These are phyloP conservation scores for Coniferiporia sulphurascens DNA, from an alignment of 1,284 basidiomycete genomes.

Conservation along the genomic window DNA sequence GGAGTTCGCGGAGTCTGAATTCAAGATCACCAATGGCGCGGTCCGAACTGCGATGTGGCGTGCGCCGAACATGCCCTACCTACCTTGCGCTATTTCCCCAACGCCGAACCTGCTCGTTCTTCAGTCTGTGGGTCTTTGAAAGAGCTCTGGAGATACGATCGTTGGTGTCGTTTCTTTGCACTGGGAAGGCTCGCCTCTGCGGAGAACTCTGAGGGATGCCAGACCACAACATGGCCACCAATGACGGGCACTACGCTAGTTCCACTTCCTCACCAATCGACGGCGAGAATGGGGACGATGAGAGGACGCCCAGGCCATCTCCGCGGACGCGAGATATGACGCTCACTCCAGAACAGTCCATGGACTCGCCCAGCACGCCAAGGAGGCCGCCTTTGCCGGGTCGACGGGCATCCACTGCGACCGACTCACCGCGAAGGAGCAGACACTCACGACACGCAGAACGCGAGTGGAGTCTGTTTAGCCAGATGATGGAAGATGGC, in stretches of 20 bases:
- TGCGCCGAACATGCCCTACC: too few relatives aligned
- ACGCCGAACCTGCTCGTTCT: not conserved
- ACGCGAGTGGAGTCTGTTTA: conserved; percentile 64
- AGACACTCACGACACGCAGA: conserved; percentile 12
- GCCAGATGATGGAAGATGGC: conserved; percentile 65
- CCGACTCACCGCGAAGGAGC: not conserved
- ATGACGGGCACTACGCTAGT: not conserved
- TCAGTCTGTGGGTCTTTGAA: not conserved
- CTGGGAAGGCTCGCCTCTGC: not conserved
- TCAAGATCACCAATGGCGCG: not conserved
- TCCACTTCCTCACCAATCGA: not conserved
- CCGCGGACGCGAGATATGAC: not conserved
- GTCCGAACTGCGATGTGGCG: too few relatives aligned
- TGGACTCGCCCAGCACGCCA: not conserved
- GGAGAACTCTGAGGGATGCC: not conserved
- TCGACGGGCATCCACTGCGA: not conserved
- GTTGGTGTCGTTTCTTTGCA: not conserved
- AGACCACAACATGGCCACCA: not conserved
- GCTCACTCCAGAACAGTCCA: not conserved
- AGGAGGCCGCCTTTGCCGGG: not conserved
- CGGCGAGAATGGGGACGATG: not conserved
- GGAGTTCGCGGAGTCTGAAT: not conserved
- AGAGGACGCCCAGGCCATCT: not conserved
- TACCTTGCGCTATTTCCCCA: not conserved
- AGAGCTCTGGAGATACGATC: not conserved